Conservation (phyloP, 2,329 filamentous ascomycete species). For the Talaromyces rugulosus region DNA sequence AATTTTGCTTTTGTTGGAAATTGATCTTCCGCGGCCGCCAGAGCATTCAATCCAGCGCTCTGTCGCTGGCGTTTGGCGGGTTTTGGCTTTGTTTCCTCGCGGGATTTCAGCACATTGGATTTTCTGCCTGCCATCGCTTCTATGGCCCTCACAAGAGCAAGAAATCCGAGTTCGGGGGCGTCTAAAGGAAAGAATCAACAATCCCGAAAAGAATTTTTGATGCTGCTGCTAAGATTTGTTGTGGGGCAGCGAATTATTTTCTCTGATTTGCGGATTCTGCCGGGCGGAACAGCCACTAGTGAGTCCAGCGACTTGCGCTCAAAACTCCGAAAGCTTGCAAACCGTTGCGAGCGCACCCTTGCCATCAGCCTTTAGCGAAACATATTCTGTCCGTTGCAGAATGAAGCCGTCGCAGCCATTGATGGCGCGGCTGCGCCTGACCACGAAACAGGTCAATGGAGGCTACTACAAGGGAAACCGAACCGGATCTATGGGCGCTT, state of each 20-base stretch:
- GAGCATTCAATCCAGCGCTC: slow-evolving; percentile 55
- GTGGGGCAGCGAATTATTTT: slow-evolving; percentile 6
- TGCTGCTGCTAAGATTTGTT: background rate
- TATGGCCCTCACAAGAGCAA: background rate
- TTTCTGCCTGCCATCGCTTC: slow-evolving; percentile 38
- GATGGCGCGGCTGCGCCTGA: slow-evolving; percentile 71
- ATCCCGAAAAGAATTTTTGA: slow-evolving; percentile 6
- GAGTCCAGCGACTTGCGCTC: background rate
- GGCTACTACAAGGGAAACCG: slow-evolving; percentile 97
- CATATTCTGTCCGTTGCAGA: slow-evolving; percentile 10
- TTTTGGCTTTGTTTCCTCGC: slow-evolving; percentile 33
- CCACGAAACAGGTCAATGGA: slow-evolving; percentile 87
- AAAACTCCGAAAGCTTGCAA: background rate
- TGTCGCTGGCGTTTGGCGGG: slow-evolving; percentile 46
- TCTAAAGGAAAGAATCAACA: background rate
- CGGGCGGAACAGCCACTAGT: slow-evolving; percentile 5
- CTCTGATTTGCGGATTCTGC: slow-evolving; percentile 11
- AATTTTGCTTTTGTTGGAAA: slow-evolving; percentile 52
- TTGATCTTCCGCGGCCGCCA: slow-evolving; percentile 60
- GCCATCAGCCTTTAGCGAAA: no score
- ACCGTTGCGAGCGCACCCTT: background rate
- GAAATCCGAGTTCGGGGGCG: background rate
- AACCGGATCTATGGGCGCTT: slow-evolving; percentile 81
- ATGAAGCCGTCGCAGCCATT: slow-evolving; percentile 50
- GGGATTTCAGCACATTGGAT: slow-evolving; percentile 36